These are phyloP conservation scores for Cystofilobasidium capitatum DNA, from an alignment of 768 basidiomycete genomes.

Conservation along the genomic window DNA sequence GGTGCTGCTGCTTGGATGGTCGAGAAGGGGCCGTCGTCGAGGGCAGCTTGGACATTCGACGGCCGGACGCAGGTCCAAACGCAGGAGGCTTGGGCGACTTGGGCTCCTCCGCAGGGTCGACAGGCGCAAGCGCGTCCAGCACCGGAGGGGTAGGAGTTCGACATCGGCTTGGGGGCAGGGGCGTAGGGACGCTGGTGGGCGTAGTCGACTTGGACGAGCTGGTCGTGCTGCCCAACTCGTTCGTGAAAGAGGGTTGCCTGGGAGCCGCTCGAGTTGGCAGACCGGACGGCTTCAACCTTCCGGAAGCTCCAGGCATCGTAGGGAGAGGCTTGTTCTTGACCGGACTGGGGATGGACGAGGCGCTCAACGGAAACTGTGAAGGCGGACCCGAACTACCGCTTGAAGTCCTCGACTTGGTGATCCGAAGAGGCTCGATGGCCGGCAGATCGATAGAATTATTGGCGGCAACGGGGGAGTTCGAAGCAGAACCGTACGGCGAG, in stretches of 20 bases:
- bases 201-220: neutral
- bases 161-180: no score
- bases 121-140: no score
- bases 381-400: no score
- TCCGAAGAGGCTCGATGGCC: neutral
- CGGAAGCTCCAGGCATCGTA: neutral
- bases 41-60: constrained; percentile 1
- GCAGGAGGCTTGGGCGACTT: constrained; percentile 1
- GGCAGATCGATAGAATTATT: neutral
- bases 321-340: neutral
- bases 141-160: no score
- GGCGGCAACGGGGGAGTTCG: neutral
- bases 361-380: no score
- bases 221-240: neutral
- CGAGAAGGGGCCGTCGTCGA: neutral
- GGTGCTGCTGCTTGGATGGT: neutral
- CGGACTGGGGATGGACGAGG: neutral
- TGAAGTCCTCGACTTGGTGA: neutral
- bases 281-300: neutral
- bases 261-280: neutral
- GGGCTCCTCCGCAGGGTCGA: no score
- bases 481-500: neutral
- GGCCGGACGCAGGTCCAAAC: neutral
- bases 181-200: no score
- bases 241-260: neutral